These are phyloP conservation scores for Holtermannia corniformis DNA, from an alignment of 768 basidiomycete genomes.

Conservation along the genomic window DNA sequence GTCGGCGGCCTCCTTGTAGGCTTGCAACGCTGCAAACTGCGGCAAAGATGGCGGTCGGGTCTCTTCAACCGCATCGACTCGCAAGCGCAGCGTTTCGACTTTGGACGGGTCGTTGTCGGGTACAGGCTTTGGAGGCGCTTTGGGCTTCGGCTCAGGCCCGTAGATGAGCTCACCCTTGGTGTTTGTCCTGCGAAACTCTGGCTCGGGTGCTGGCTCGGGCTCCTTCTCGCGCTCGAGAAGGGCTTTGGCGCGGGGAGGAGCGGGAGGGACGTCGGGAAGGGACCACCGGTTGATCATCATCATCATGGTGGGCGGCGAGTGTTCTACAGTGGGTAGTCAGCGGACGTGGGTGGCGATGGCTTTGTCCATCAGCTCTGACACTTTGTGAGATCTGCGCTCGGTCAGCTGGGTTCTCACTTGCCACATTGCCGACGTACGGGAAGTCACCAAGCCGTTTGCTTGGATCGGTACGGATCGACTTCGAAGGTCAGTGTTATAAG, in stretches of 20 bases:
- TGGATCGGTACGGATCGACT: too few relatives aligned
- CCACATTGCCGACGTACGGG: too few relatives aligned
- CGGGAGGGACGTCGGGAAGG: background rate
- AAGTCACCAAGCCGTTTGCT: too few relatives aligned
- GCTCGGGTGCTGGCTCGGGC: background rate
- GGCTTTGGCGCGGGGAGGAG: background rate
- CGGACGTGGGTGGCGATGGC: too few relatives aligned
- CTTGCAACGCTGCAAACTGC: background rate
- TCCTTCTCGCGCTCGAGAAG: background rate
- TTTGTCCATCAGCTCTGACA: too few relatives aligned
- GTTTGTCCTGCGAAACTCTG: background rate
- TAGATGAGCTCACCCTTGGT: background rate
- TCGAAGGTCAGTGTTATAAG: too few relatives aligned
- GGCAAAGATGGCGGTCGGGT: background rate
- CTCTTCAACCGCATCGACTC: background rate
- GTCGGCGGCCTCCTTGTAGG: background rate
- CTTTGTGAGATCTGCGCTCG: too few relatives aligned
- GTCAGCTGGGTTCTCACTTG: too few relatives aligned
- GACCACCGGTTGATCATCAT: background rate
- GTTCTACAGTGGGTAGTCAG: too few relatives aligned
- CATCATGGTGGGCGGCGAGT: background rate
- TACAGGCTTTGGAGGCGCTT: background rate
- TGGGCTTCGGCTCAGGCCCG: background rate
- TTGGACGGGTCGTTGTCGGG: background rate
- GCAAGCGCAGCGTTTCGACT: background rate